Conservation (phyloP, 2,329 filamentous ascomycete species). For the Drechslerella dactyloides region DNA sequence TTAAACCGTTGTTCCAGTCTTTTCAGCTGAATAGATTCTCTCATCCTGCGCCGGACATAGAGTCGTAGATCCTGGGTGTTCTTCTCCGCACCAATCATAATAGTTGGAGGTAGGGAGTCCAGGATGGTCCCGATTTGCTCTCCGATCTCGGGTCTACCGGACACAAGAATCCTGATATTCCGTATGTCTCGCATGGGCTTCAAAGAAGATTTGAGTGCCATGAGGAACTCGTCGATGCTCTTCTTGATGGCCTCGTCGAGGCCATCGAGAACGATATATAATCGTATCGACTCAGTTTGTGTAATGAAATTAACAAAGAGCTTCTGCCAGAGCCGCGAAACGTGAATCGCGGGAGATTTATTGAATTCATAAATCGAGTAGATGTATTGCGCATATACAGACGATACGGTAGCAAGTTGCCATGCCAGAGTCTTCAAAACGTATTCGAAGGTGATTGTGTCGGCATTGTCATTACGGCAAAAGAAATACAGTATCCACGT, state of each 20-base stretch:
- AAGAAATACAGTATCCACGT: slow-evolving; percentile 8
- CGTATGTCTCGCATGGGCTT: background rate
- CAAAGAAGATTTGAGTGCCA: slow-evolving; percentile 1
- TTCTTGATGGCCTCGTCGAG: slow-evolving; percentile 8
- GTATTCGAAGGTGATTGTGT: background rate
- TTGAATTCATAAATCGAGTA: too few relatives aligned
- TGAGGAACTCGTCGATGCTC: background rate
- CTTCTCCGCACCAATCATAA: slow-evolving; percentile 2
- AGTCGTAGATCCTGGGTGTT: slow-evolving; percentile 1
- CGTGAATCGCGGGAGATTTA: background rate
- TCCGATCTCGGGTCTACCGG: slow-evolving; percentile 6
- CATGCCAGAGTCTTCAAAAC: slow-evolving; percentile 7
- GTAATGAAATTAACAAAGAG: slow-evolving; percentile 3
- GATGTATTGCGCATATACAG: background rate
- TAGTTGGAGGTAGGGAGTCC: background rate
- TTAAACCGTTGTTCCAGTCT: slow-evolving; percentile 12
- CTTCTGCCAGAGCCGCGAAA: slow-evolving; percentile 4
- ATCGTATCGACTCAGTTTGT: background rate
- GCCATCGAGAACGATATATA: slow-evolving; percentile 15
- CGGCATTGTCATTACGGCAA: slow-evolving; percentile 9
- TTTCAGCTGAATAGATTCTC: slow-evolving; percentile 5
- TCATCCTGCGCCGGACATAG: slow-evolving; percentile 1
- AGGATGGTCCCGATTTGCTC: slow-evolving; percentile 1
- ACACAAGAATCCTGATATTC: slow-evolving; percentile 1
- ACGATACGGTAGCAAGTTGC: background rate